Conservation (phyloP, 1,284 basidiomycete species). For the Porphyrellus sp. region DNA sequence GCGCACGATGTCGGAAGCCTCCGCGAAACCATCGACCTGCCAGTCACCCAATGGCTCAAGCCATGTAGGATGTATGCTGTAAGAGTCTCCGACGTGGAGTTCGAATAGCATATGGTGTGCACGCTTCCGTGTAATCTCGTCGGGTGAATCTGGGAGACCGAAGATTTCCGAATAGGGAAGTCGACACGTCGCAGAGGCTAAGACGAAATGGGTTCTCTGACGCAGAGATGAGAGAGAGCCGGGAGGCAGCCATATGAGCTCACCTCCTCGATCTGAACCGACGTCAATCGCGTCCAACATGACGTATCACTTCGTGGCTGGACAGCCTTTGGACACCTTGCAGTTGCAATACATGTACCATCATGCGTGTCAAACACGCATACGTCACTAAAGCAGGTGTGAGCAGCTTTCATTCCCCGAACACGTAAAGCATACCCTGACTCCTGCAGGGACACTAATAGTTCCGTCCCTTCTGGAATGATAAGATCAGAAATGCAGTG, state of each 20-base stretch:
- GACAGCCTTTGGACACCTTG: slow-evolving; percentile 17
- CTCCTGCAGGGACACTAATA: slow-evolving; percentile 50
- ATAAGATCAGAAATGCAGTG: slow-evolving; percentile 45
- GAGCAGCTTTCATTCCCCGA: neutral
- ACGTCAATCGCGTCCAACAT: slow-evolving; percentile 22
- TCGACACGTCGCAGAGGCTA: slow-evolving; percentile 27
- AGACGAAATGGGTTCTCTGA: slow-evolving; percentile 23
- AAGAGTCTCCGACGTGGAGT: slow-evolving; percentile 37
- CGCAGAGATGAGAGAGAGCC: neutral
- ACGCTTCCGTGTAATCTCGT: slow-evolving; percentile 4
- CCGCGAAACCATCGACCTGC: slow-evolving; percentile 48
- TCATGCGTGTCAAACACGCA: slow-evolving; percentile 44
- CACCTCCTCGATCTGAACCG: slow-evolving; percentile 25
- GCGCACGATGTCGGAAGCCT: slow-evolving; percentile 44
- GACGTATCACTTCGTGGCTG: slow-evolving; percentile 5
- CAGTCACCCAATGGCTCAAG: slow-evolving; percentile 55
- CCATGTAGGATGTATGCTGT: slow-evolving; percentile 36
- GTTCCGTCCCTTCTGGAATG: slow-evolving; percentile 40
- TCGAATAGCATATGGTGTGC: slow-evolving; percentile 46
- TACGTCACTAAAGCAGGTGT: slow-evolving; percentile 37
- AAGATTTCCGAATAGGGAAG: slow-evolving; percentile 24
- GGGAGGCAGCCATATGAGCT: neutral
- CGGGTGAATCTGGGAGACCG: slow-evolving; percentile 20
- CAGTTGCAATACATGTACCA: slow-evolving; percentile 41
- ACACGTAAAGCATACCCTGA: slow-evolving; percentile 26